Evolutionary conservation across 495 filamentous ascomycete genomes (phyloP).

Genomic region (Xylaria nigripes): DNA sequence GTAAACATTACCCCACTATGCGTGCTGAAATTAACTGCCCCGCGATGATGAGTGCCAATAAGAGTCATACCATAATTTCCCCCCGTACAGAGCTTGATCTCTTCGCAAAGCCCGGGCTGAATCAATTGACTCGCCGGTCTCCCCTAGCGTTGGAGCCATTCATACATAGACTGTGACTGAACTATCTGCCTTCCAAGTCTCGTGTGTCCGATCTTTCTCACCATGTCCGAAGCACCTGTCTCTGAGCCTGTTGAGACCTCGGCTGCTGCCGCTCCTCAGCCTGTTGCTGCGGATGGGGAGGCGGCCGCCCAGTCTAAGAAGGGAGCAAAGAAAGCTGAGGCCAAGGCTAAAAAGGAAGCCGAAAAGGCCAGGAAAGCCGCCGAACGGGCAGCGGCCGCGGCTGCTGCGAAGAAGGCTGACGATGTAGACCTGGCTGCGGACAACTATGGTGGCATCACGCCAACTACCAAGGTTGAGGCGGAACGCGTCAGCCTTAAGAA

Average conservation of each 20-base stretch:
- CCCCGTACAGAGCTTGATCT: neutral
- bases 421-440: conserved; percentile 58
- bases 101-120: neutral
- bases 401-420: conserved; percentile 26
- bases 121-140: neutral
- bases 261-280: conserved; percentile 17
- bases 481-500: conserved; percentile 44
- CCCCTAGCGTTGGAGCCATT: neutral
- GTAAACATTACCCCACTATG: conserved; percentile 5
- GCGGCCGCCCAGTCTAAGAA: conserved; percentile 39
- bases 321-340: conserved; percentile 48
- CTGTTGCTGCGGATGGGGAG: conserved; percentile 14
- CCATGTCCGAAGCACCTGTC: conserved; percentile 6
- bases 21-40: conserved; percentile 16
- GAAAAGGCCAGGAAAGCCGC: conserved; percentile 45
- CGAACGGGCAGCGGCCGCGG: conserved; percentile 37
- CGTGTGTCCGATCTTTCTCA: conserved; percentile 12
- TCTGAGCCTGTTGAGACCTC: conserved; percentile 17
- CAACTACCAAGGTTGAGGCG: conserved; percentile 27
- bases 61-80: conserved; percentile 11
- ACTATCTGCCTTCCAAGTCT: neutral
- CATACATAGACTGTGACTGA: neutral
- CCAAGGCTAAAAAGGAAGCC: conserved; percentile 42
- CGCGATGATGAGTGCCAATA: conserved; percentile 21
- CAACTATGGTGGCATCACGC: conserved; percentile 52